phyloP scores from a whole-genome alignment of 2,329 filamentous ascomycete genomes.

The Xylariomycetidae sp. region DNA sequence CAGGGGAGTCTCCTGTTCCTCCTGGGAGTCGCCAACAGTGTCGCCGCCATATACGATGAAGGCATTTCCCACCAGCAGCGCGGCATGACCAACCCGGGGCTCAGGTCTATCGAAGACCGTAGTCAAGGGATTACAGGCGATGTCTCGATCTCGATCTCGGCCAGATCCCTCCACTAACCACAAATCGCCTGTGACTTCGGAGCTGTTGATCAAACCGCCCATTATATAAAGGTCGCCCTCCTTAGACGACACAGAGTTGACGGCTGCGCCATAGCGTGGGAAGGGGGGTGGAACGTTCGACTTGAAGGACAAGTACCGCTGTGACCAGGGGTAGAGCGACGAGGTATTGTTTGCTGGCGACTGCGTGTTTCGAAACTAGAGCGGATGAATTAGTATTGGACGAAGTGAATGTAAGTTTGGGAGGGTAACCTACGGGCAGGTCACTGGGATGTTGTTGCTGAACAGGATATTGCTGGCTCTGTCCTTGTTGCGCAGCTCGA shows the following conservation, averaged over 20 bases:
- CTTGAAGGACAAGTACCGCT: constrained; percentile 80
- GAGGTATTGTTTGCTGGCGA: constrained; percentile 61
- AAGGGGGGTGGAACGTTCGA: constrained; percentile 74
- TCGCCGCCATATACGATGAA: constrained; percentile 99
- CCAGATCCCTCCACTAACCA: constrained; percentile 95
- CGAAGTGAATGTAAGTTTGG: background rate
- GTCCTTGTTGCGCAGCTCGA: constrained; percentile 47
- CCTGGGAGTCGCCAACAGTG: constrained; percentile 90
- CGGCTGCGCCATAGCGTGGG: constrained; percentile 91
- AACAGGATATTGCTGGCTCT: constrained; percentile 25
- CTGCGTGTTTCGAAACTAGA: constrained; percentile 47
- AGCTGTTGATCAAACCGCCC: constrained; percentile 91
- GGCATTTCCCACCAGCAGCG: constrained; percentile 91
- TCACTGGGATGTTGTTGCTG: constrained; percentile 26
- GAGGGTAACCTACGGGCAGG: constrained; percentile 31
- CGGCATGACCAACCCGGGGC: constrained; percentile 88
- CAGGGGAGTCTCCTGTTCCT: constrained; percentile 82
- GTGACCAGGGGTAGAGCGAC: constrained; percentile 93
- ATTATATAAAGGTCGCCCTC: constrained; percentile 97
- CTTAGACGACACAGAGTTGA: constrained; percentile 88
- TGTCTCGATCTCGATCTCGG: no score
- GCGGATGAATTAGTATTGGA: constrained; percentile 3
- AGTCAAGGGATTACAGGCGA: constrained; percentile 85
- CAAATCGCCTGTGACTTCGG: constrained; percentile 91
- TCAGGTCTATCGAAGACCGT: constrained; percentile 93